These are phyloP conservation scores for Selaginella tamariscina DNA, from an alignment of 75 land plant species.

Conservation along the genomic window DNA sequence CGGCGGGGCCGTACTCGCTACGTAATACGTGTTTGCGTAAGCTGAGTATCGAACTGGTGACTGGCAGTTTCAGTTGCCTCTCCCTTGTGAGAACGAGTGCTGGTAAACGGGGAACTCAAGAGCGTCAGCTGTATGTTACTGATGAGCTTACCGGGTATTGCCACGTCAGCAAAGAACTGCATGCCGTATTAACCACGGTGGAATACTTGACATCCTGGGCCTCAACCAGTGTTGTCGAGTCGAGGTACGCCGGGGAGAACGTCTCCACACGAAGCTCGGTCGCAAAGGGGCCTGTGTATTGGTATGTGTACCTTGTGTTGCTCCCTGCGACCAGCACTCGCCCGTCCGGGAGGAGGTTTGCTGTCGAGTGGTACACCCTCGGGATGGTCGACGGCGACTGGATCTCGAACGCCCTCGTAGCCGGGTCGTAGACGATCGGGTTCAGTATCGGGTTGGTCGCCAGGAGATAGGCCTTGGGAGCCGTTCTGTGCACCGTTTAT, in stretches of 20 bases:
- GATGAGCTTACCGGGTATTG: background rate
- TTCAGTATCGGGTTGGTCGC: conserved; percentile 17
- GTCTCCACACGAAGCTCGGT: conserved; percentile 18
- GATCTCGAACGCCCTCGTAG: background rate
- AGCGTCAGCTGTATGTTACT: conserved; percentile 11
- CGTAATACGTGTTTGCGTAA: background rate
- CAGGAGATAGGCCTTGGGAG: conserved; percentile 17
- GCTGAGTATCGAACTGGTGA: background rate
- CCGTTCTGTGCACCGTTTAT: conserved; percentile 25
- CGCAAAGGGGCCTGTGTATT: conserved; percentile 15
- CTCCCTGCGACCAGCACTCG: conserved; percentile 21
- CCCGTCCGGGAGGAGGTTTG: conserved; percentile 23
- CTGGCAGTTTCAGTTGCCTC: conserved; percentile 11
- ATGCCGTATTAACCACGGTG: background rate
- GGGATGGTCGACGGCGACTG: conserved; percentile 11
- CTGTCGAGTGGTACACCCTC: conserved; percentile 20
- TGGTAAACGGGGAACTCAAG: conserved; percentile 20
- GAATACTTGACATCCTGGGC: background rate
- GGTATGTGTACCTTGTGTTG: conserved; percentile 14
- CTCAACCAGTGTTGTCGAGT: background rate
- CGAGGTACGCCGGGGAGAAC: conserved; percentile 9
- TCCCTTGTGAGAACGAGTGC: conserved; percentile 22
- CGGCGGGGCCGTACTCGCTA: conserved; percentile 22
- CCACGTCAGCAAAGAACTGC: conserved; percentile 10
- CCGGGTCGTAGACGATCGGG: conserved; percentile 13